Evolutionary conservation across 2,329 filamentous ascomycete genomes (phyloP).

Genomic region (Aspergillus floridensis): DNA sequence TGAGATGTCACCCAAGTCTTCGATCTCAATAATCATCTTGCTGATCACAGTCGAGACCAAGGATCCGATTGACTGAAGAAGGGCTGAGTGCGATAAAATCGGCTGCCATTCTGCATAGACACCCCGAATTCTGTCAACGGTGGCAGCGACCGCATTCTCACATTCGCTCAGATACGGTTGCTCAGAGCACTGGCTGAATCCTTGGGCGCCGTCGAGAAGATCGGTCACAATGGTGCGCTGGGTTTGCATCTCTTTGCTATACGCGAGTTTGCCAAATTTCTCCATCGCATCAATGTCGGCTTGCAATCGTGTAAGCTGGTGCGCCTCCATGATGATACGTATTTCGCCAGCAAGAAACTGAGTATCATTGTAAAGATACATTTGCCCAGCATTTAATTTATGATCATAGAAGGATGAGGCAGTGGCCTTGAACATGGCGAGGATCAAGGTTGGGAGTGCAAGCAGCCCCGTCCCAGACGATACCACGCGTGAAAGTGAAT

Average conservation of each 20-base stretch:
- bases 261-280: constrained; percentile 59
- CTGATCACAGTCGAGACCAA: constrained; percentile 56
- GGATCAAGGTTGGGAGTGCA: constrained; percentile 46
- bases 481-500: constrained; percentile 37
- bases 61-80: constrained; percentile 61
- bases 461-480: constrained; percentile 45
- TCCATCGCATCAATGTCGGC: constrained; percentile 56
- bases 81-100: constrained; percentile 58
- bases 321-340: constrained; percentile 47
- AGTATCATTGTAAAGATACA: constrained; percentile 66
- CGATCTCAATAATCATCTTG: constrained; percentile 61
- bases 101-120: constrained; percentile 58
- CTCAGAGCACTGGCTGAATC: constrained; percentile 59
- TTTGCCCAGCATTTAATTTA: constrained; percentile 52
- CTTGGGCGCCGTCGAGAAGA: constrained; percentile 61
- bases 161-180: constrained; percentile 60
- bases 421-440: constrained; percentile 52
- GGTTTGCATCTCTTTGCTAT: constrained; percentile 63
- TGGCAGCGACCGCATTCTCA: constrained; percentile 58
- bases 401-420: constrained; percentile 47
- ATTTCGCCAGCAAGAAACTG: constrained; percentile 57
- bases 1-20: constrained; percentile 63
- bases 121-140: constrained; percentile 56
- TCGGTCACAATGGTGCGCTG: constrained; percentile 63
- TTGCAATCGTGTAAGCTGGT: constrained; percentile 50